Base-by-base conservation (phyloP, 441 rosid genomes). In the Lepidium campestre region DNA sequence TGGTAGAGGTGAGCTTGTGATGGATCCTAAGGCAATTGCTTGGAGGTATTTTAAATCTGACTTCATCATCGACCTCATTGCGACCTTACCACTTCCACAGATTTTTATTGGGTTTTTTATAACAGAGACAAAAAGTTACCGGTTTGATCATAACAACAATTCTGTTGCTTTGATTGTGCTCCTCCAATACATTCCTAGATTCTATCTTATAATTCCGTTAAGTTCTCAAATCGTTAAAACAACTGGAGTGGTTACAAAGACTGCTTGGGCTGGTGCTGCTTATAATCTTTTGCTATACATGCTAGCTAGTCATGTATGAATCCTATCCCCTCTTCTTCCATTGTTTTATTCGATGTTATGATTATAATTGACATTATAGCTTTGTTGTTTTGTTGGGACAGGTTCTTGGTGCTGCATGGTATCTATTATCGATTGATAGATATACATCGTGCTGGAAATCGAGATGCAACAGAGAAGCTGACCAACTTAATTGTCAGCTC, bases 181-280 rank as follows among this genome's bases (percentile, higher is more conserved):
- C 57, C 69, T 89, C 42, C 97, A 91, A 44, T 91, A 91, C 76
- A 77, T 93, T 45, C 96, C 95, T 12, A 82, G 97, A 62, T 77
- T 93, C 63, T 91, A 93, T 77, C 83, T 93, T 56, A 91, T 93
- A 11, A 90, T 88, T 40, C 97, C 97, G 6, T 76, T 93, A 62
- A 91, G 97, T 69, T 86, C 97, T 71, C 85, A 87, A 74, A 89
- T 93, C 32, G 79, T 87, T 57, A 93, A 87, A 85, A 90, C 96
- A 22, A 85, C 92, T 57, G 98, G 98, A 54, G 86, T 89, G 25
- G 97, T 90, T 55, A 87, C 95, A 20, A 85, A 86, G 78, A 90
- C 98, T 73, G 96, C 98, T 13, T 93, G 98, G 98, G 97, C 98
- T 50, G 96, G 97, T 60, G 98, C 98, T 79, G 97, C 90, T 23